These are phyloP conservation scores for Euphorbia corollata DNA, from an alignment of 441 rosid species.

Conservation along the genomic window DNA sequence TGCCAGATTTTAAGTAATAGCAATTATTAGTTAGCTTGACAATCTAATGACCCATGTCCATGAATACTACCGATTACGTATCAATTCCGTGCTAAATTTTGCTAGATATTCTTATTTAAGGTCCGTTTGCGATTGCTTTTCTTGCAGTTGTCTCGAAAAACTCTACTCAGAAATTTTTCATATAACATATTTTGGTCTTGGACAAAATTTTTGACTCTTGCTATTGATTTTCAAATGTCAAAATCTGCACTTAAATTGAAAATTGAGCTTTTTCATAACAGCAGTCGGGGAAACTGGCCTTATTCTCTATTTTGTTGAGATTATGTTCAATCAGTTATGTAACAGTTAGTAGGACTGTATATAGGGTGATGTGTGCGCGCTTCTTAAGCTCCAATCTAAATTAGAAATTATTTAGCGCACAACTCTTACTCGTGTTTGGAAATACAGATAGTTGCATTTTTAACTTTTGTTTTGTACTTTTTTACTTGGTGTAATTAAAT, in stretches of 20 bases:
- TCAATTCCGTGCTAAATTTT: conserved; percentile 1
- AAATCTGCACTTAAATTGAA: too few relatives aligned
- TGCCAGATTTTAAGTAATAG: too few relatives aligned
- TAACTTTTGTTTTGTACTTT: neutral
- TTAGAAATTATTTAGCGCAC: neutral
- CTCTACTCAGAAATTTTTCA: too few relatives aligned
- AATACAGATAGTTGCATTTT: neutral
- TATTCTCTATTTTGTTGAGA: too few relatives aligned
- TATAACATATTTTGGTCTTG: too few relatives aligned
- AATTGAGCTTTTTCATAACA: too few relatives aligned
- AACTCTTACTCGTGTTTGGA: neutral
- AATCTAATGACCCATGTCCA: neutral
- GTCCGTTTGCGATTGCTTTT: too few relatives aligned
- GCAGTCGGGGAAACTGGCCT: too few relatives aligned
- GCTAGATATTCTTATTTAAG: neutral
- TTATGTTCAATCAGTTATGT: neutral
- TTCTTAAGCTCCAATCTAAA: neutral
- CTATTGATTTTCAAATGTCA: too few relatives aligned
- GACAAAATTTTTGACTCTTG: too few relatives aligned
- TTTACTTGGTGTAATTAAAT: neutral
- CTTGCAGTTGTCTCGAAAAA: neutral
- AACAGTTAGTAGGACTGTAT: neutral
- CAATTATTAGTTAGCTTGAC: too few relatives aligned
- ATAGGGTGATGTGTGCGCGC: neutral
- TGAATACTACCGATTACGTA: neutral